A percentile compares a stretch with the other conserved stretches of the same genome.
Conservation (phyloP, 2,329 filamentous ascomycete genomes). For the Sporothrix curviconia region DNA sequence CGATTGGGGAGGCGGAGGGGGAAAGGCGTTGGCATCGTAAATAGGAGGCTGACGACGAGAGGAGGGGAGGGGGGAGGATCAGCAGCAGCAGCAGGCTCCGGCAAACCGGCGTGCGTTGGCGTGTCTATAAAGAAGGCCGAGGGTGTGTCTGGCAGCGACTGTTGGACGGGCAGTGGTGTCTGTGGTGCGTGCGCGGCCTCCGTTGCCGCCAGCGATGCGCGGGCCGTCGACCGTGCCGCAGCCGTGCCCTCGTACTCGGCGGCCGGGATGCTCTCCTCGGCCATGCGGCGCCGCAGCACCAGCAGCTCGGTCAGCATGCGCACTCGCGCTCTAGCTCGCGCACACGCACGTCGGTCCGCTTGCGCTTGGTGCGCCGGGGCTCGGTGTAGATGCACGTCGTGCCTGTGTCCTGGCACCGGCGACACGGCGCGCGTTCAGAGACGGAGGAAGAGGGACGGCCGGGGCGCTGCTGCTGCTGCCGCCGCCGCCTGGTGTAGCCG, state of each 20-base stretch:
- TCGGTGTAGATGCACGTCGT: slow-evolving; percentile 13
- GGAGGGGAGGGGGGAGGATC: no score
- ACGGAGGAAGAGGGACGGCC: neutral
- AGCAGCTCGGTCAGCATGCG: slow-evolving; percentile 43
- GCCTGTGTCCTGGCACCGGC: slow-evolving; percentile 10
- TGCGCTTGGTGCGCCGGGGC: slow-evolving; percentile 16
- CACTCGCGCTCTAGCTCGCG: slow-evolving; percentile 75
- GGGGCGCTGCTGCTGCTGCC: neutral
- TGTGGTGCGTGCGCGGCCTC: neutral
- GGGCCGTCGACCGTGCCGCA: neutral
- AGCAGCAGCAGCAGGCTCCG: no score
- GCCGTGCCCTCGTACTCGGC: neutral
- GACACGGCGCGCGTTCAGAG: slow-evolving; percentile 13
- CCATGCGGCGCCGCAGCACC: neutral
- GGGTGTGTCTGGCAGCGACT: neutral
- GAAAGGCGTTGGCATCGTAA: no score
- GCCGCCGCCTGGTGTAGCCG: no score
- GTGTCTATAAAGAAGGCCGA: neutral
- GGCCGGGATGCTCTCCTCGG: neutral
- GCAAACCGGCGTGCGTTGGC: no score
- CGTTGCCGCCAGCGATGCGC: neutral
- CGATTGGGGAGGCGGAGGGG: neutral
- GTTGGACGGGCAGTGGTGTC: neutral
- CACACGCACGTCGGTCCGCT: slow-evolving; percentile 55
- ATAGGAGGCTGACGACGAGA: no score